Conservation (phyloP, 768 basidiomycete species). For the Boletus vinaceobasis region DNA sequence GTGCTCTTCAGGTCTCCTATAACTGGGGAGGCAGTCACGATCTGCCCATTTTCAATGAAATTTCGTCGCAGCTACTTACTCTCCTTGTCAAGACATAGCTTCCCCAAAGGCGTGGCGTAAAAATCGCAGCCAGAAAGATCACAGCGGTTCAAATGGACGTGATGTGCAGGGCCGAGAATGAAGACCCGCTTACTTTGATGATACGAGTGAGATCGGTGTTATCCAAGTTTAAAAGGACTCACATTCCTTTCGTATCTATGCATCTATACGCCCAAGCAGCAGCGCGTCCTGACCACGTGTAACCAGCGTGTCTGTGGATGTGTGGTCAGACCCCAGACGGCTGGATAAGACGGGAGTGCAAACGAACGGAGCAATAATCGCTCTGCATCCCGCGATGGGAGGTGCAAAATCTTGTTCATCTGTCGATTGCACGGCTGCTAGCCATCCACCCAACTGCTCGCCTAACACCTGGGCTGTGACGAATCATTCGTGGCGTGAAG, state of each 20-base stretch:
- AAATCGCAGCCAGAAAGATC: conserved; percentile 74
- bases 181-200: conserved; percentile 79
- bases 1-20: conserved; percentile 14
- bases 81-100: conserved; percentile 71
- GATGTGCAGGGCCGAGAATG: conserved; percentile 94
- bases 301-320: conserved; percentile 82
- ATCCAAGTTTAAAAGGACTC: conserved; percentile 27
- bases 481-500: conserved; percentile 11
- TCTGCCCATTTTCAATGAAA: background rate
- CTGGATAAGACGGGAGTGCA: background rate
- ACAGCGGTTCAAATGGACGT: conserved; percentile 82
- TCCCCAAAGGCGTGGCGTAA: conserved; percentile 86
- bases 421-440: conserved; percentile 53
- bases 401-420: conserved; percentile 49
- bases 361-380: conserved; percentile 93
- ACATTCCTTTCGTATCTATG: conserved; percentile 83
- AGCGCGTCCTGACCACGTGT: conserved; percentile 87
- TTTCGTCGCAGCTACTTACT: conserved; percentile 47
- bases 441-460: conserved; percentile 59
- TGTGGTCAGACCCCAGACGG: conserved; percentile 5
- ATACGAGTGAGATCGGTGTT: conserved; percentile 4
- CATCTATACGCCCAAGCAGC: conserved; percentile 96
- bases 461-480: conserved; percentile 53
- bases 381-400: conserved; percentile 70
- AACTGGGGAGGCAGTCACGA: conserved; percentile 12